Conservation (phyloP, 1,139 yeast genomes). For the Groenewaldozyma sp. region DNA sequence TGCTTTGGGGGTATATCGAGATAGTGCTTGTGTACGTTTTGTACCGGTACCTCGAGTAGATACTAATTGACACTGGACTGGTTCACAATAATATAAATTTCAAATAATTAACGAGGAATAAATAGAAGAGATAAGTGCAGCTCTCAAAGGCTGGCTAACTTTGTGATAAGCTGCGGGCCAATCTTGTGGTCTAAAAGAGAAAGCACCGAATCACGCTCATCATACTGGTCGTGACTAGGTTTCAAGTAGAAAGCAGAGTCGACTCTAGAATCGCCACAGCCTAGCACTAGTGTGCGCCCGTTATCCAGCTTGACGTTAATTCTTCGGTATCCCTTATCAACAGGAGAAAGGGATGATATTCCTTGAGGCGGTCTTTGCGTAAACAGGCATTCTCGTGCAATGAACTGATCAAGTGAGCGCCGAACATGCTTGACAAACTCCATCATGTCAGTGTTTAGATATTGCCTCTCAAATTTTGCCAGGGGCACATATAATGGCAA, state of each 20-base stretch:
- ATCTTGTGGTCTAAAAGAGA: no score
- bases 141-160: neutral
- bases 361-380: neutral
- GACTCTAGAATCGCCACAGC: slow-evolving; percentile 10
- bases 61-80: no score
- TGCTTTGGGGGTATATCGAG: slow-evolving; percentile 49
- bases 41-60: slow-evolving; percentile 12
- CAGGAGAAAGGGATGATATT: no score
- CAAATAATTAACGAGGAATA: no score
- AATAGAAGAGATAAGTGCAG: no score
- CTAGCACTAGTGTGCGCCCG: slow-evolving; percentile 7
- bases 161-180: neutral
- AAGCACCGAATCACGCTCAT: no score
- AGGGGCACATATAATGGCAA: slow-evolving; percentile 19
- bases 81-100: neutral
- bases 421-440: slow-evolving; percentile 15
- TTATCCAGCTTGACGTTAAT: slow-evolving; percentile 12
- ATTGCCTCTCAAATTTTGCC: slow-evolving; percentile 11
- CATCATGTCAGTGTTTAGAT: slow-evolving; percentile 12
- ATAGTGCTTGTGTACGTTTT: slow-evolving; percentile 33
- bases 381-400: slow-evolving; percentile 8
- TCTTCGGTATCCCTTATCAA: slow-evolving; percentile 13
- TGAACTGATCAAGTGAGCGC: slow-evolving; percentile 9
- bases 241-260: slow-evolving; percentile 7
- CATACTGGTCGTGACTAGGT: neutral